Evolutionary conservation across 257 asterid species (phyloP).

Genomic region (Solanum sejunctum): DNA sequence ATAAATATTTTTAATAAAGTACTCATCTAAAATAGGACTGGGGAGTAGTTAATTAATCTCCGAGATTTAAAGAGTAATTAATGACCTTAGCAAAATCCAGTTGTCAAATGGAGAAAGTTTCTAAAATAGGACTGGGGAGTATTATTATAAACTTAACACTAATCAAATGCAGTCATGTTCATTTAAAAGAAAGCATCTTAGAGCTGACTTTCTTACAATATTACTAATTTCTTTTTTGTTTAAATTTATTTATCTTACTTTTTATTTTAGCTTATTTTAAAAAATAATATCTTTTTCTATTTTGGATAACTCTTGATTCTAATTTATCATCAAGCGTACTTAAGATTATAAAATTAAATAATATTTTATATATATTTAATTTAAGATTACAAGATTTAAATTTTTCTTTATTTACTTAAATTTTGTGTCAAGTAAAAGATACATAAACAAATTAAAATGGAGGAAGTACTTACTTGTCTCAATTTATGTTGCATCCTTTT

Average conservation of each 20-base stretch:
- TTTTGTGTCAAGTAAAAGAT: fast-evolving
- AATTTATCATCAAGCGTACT: fast-evolving
- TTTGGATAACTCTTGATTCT: background rate
- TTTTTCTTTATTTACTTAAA: fast-evolving
- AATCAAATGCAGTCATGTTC: background rate
- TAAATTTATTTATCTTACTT: background rate
- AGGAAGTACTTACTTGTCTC: background rate
- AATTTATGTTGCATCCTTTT: background rate
- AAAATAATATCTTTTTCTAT: background rate
- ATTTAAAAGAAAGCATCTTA: background rate
- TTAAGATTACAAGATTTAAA: background rate
- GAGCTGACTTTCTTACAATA: background rate
- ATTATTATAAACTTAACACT: background rate
- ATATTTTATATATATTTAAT: background rate
- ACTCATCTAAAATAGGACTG: no score
- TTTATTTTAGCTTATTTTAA: background rate
- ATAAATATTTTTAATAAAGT: no score
- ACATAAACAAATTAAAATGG: background rate
- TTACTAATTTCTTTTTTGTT: background rate
- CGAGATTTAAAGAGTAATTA: background rate
- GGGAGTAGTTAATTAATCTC: no score
- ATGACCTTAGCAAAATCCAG: background rate
- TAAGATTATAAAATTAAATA: background rate
- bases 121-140: background rate
- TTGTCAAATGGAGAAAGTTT: background rate